Conservation (phyloP, 192 early-diverging fungal genomes). For the Coemansia brasiliensis region DNA sequence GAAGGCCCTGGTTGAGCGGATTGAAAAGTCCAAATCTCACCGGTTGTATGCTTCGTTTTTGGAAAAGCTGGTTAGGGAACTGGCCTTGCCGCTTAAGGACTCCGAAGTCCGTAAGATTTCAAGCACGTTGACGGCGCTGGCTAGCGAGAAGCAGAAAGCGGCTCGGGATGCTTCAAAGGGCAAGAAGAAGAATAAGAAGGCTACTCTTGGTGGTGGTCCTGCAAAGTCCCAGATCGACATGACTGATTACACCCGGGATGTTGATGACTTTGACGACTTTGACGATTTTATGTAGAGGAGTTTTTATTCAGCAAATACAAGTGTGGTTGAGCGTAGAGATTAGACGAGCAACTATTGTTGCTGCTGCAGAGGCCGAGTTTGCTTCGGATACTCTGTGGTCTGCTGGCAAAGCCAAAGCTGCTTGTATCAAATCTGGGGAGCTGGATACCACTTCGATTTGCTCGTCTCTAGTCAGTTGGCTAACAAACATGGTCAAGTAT, state of each 20-base stretch:
- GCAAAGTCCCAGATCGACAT: conserved; percentile 39
- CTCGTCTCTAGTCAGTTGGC: conserved; percentile 20
- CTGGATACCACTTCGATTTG: conserved; percentile 29
- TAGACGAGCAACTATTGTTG: conserved; percentile 10
- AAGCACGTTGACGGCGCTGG: conserved; percentile 63
- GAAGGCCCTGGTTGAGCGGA: conserved; percentile 61
- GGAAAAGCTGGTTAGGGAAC: conserved; percentile 66
- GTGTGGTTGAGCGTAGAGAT: conserved; percentile 8
- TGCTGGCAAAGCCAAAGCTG: background rate
- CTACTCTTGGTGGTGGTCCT: conserved; percentile 18
- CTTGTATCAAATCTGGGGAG: conserved; percentile 10
- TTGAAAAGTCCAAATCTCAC: conserved; percentile 53
- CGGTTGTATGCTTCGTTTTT: conserved; percentile 60
- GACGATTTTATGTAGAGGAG: conserved; percentile 50
- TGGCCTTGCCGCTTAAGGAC: conserved; percentile 62
- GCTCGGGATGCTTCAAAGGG: conserved; percentile 63
- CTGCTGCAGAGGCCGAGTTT: background rate
- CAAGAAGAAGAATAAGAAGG: conserved; percentile 69
- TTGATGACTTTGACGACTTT: conserved; percentile 61
- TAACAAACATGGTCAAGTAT: conserved; percentile 18
- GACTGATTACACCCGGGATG: conserved; percentile 58
- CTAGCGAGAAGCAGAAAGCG: conserved; percentile 73
- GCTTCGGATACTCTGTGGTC: background rate
- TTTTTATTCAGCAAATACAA: conserved; percentile 8
- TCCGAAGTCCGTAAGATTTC: conserved; percentile 64